Percentiles rank a stretch among this genome's conserved stretches.
These are phyloP conservation scores for Rhododendron ferrugineum DNA, from an alignment of 148 eudicot species.

Conservation along the genomic window DNA sequence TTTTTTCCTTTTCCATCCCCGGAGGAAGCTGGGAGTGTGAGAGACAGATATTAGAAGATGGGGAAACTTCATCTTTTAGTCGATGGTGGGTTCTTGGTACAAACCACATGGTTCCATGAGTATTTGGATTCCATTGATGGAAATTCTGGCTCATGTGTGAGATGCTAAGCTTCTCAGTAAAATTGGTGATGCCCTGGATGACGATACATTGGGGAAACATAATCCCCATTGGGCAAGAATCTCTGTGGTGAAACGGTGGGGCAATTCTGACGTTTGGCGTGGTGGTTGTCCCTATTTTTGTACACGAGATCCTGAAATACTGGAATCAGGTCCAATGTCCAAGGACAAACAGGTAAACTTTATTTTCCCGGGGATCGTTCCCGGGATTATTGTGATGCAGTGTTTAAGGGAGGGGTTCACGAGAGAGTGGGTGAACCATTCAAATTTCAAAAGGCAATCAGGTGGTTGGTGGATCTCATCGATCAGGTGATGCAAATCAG, in stretches of 20 bases:
- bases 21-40: neutral
- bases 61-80: neutral
- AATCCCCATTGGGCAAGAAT: neutral
- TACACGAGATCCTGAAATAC: neutral
- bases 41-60: neutral
- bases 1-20: neutral
- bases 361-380: neutral
- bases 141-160: neutral
- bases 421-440: neutral
- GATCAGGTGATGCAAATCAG: neutral
- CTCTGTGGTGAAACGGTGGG: neutral
- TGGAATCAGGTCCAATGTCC: neutral
- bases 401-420: neutral
- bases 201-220: neutral
- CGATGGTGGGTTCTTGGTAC: neutral
- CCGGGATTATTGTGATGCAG: neutral
- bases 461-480: neutral
- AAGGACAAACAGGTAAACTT: neutral
- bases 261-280: neutral
- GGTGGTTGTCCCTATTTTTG: neutral
- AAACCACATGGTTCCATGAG: neutral
- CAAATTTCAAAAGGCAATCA: neutral
- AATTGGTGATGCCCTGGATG: neutral
- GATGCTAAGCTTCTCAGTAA: neutral
- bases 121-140: neutral